phyloP scores from a whole-genome alignment of 2,329 filamentous ascomycete species.

The Boeremia exigua region DNA sequence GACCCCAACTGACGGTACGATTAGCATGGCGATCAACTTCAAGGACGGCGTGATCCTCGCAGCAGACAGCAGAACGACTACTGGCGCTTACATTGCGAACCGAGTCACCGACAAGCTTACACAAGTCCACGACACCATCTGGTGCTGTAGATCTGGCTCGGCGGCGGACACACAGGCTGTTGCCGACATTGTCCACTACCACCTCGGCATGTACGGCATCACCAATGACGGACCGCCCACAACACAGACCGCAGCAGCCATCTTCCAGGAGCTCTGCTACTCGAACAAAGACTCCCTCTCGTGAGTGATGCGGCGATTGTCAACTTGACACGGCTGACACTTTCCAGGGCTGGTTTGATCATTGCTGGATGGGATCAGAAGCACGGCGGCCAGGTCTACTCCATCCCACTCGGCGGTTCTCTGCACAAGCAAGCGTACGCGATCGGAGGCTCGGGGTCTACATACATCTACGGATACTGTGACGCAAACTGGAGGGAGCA shows the following conservation, averaged over 20 bases:
- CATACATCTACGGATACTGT: slow-evolving; percentile 99
- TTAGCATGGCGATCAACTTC: slow-evolving; percentile 98
- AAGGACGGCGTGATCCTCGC: slow-evolving; percentile 98
- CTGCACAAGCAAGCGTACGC: slow-evolving; percentile 97
- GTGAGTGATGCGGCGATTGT: slow-evolving; percentile 57
- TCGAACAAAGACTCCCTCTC: slow-evolving; percentile 93
- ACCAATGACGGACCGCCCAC: slow-evolving; percentile 88
- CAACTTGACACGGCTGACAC: slow-evolving; percentile 24
- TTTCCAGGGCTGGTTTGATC: slow-evolving; percentile 84
- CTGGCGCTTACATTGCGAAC: slow-evolving; percentile 97
- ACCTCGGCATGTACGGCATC: slow-evolving; percentile 90
- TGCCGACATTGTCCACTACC: slow-evolving; percentile 96
- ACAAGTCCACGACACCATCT: slow-evolving; percentile 97
- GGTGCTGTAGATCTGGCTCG: slow-evolving; percentile 98
- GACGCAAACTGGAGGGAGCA: slow-evolving; percentile 94
- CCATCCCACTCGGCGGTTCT: slow-evolving; percentile 93
- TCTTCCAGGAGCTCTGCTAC: slow-evolving; percentile 99
- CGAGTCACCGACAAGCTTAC: slow-evolving; percentile 99
- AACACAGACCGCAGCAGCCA: slow-evolving; percentile 90
- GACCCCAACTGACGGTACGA: slow-evolving; percentile 28
- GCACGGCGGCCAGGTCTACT: slow-evolving; percentile 96
- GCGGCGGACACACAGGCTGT: slow-evolving; percentile 98
- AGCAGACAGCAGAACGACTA: slow-evolving; percentile 96
- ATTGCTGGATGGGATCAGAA: slow-evolving; percentile 97
- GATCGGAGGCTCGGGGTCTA: slow-evolving; percentile 95